Percentiles rank a stretch among this genome's conserved stretches.
These are phyloP conservation scores for Scutellaria barbata DNA, from an alignment of 257 asterid genomes.

Conservation along the genomic window DNA sequence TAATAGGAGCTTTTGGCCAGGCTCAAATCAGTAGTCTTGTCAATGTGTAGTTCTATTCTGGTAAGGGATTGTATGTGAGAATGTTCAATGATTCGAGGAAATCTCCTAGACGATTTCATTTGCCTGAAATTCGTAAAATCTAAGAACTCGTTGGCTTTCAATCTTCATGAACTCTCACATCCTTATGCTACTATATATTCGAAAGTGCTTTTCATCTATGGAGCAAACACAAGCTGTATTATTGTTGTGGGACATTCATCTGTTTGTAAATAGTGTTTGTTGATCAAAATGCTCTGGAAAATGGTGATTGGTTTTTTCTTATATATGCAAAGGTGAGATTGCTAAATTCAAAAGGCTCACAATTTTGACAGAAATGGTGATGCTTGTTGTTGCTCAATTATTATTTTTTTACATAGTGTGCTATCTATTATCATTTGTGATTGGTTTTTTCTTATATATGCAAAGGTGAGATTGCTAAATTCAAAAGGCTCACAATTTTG, in stretches of 20 bases:
- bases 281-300: too few species aligned
- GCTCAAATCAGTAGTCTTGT: background rate
- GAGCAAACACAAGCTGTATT: background rate
- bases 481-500: too few species aligned
- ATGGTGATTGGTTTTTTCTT: too few species aligned
- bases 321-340: too few species aligned
- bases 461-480: too few species aligned
- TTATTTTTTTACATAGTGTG: too few species aligned
- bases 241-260: background rate
- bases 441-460: too few species aligned
- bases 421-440: too few species aligned
- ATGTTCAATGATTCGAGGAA: background rate
- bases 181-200: background rate
- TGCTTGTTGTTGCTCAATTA: too few species aligned
- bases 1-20: background rate
- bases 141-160: too few species aligned
- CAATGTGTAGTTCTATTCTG: background rate
- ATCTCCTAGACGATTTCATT: background rate
- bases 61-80: background rate
- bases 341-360: too few species aligned
- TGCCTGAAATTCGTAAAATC: background rate
- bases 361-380: too few species aligned
- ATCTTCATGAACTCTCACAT: constrained; percentile 9
- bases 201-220: background rate
- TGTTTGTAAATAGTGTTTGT: background rate